Conservation (phyloP, 495 filamentous ascomycete genomes). For the Aspergillus diversus region DNA sequence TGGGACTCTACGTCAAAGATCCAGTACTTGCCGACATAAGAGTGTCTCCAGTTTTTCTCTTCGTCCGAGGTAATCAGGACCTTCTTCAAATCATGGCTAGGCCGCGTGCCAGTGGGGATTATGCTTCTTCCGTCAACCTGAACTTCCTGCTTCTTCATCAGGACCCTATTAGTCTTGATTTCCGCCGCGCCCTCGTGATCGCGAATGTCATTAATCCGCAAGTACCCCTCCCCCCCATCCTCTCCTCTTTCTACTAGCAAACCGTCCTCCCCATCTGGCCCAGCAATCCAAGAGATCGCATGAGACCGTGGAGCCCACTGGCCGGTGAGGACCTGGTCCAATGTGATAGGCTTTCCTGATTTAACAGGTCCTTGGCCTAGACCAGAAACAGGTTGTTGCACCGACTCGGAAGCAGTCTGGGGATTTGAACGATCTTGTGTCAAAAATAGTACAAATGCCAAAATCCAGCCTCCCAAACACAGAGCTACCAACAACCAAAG, state of each 20-base stretch:
- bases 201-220: constrained; percentile 87
- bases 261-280: constrained; percentile 83
- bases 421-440: constrained; percentile 44
- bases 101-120: constrained; percentile 62
- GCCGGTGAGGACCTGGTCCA: constrained; percentile 77
- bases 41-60: constrained; percentile 84
- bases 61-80: constrained; percentile 76
- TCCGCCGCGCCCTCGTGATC: constrained; percentile 31
- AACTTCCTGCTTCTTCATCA: constrained; percentile 75
- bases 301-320: constrained; percentile 70
- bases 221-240: constrained; percentile 62
- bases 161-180: constrained; percentile 48
- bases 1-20: constrained; percentile 90
- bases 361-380: constrained; percentile 64
- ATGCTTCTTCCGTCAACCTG: constrained; percentile 57
- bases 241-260: constrained; percentile 71
- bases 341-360: constrained; percentile 75
- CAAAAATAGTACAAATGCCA: constrained; percentile 78
- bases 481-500: constrained; percentile 70
- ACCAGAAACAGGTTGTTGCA: constrained; percentile 58
- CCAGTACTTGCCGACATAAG: constrained; percentile 84
- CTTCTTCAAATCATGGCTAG: constrained; percentile 80
- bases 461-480: constrained; percentile 76
- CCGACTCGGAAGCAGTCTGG: constrained; percentile 28
- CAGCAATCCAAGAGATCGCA: constrained; percentile 84